Base-by-base conservation (phyloP, 2,329 filamentous ascomycete species). In the Fusarium albidum region DNA sequence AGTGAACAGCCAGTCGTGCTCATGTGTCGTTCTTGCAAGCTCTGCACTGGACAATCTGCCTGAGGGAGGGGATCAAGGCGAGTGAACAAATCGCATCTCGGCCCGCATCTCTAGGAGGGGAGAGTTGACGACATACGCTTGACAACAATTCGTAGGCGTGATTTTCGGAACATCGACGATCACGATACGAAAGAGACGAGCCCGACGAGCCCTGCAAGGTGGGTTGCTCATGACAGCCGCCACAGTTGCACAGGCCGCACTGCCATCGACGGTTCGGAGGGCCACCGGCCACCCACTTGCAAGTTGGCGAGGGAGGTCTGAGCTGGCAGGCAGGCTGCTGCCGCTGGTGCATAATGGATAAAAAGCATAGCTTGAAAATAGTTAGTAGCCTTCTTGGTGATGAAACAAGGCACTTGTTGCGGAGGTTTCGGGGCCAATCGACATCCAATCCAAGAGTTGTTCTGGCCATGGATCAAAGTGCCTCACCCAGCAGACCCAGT, bases 401-500 rank as follows among this genome's bases (percentile, higher is more conserved):
- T 54, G 34, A 43, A 42, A 48, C 44, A 46, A 37, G 28, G 34
- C 34, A 13, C 45, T 50, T 17, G 26, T 12, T 51, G 35, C 58
- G 58, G 58, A 59, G 49, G 58, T 52, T 61, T 62, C 58, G 58
- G 58, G 55, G 31, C 28, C 44, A 47, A n/a, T 32, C 29, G 31
- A 47, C 26, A 34, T 31, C 27, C 35, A 48, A 48, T 39, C 27
- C 27, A 14, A 51, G 41, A 51, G 27, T 51, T 57, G 17, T 14
- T 10, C 21, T 38, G 41, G 15, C 17, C 58, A 43, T 59, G 57
- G 52, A 61, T 60, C 28, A 57, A 38, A 34, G 43, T 25, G 39
- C 45, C 49, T 59, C 27, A 12, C 21, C 21, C 21, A 58, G 45
- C 21, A 58, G 45, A 41, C 31, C 31, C 13, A 21, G 21, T 21